A percentile compares a stretch with the other conserved stretches of the same genome.
Evolutionary conservation across 2,329 filamentous ascomycete genomes (phyloP).

Genomic region (Fusarium sp.): DNA sequence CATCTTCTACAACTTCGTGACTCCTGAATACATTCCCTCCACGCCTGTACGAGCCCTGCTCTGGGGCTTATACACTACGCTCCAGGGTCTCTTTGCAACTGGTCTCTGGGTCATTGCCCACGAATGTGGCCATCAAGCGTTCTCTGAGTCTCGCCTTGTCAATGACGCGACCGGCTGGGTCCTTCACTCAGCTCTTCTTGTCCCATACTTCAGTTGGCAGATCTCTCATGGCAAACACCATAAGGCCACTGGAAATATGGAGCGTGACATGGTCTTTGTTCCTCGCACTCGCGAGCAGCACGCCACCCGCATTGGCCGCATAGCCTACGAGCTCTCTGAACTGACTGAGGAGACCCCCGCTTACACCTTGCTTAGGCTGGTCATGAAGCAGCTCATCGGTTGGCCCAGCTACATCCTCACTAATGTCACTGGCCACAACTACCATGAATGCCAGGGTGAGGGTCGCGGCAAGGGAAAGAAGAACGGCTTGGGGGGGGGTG

Average conservation of each 20-base stretch:
- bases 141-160: conserved; percentile 88
- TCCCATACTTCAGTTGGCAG: conserved; percentile 99
- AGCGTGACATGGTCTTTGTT: conserved; percentile 99
- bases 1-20: conserved; percentile 89
- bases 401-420: conserved; percentile 92
- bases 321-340: conserved; percentile 85
- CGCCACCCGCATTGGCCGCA: conserved; percentile 76
- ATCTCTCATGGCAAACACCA: conserved; percentile 99
- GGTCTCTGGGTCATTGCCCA: conserved; percentile 97
- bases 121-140: conserved; percentile 96
- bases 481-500: conserved; percentile 81
- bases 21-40: conserved; percentile 81
- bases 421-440: conserved; percentile 97
- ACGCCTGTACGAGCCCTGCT: conserved; percentile 71
- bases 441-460: conserved; percentile 89
- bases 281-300: conserved; percentile 88
- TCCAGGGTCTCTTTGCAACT: conserved; percentile 93
- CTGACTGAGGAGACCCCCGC: conserved; percentile 95
- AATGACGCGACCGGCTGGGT: conserved; percentile 95
- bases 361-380: conserved; percentile 75
- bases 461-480: conserved; percentile 92
- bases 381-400: conserved; percentile 88
- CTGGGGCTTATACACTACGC: conserved; percentile 74
- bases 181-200: conserved; percentile 86
- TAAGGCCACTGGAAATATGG: conserved; percentile 97